These are phyloP conservation scores for Dictyostelium purpureum DNA, from an alignment of 78 protist genomes.

Conservation along the genomic window DNA sequence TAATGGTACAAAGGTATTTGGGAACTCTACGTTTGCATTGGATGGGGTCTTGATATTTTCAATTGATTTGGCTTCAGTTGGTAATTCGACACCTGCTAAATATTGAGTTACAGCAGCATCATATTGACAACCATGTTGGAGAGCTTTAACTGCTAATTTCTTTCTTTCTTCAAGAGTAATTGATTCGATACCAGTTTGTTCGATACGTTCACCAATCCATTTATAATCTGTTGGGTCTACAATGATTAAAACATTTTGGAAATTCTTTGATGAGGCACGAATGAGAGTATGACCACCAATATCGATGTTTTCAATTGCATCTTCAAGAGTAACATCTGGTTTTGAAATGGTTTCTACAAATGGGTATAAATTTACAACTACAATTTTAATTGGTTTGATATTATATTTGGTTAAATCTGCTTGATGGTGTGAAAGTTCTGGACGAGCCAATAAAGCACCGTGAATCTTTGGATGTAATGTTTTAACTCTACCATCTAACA, in stretches of 20 bases:
- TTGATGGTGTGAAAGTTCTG: conserved; percentile 23
- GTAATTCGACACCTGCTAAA: neutral
- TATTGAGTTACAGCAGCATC: conserved; percentile 85
- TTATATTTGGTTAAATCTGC: conserved; percentile 11
- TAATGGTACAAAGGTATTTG: conserved; percentile 23
- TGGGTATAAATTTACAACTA: conserved; percentile 91
- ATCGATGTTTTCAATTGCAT: conserved; percentile 91
- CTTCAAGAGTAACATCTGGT: conserved; percentile 22
- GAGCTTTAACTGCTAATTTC: conserved; percentile 86
- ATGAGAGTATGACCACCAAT: conserved; percentile 88
- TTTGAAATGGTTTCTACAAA: conserved; percentile 83
- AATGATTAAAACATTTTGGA: conserved; percentile 76
- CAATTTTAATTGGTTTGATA: conserved; percentile 75
- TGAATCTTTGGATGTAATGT: conserved; percentile 93
- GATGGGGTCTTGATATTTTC: neutral
- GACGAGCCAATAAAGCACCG: conserved; percentile 85
- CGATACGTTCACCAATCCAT: conserved; percentile 71
- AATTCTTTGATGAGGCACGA: conserved; percentile 76
- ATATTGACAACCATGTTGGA: conserved; percentile 88
- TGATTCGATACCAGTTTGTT: conserved; percentile 8
- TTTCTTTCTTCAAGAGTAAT: conserved; percentile 73
- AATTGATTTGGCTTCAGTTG: neutral
- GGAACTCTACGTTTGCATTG: neutral
- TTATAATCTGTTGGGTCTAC: conserved; percentile 53
- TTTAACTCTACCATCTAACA: conserved; percentile 92